These are phyloP conservation scores for Beta vulgaris DNA, from an alignment of 148 eudicot genomes.

Conservation along the genomic window DNA sequence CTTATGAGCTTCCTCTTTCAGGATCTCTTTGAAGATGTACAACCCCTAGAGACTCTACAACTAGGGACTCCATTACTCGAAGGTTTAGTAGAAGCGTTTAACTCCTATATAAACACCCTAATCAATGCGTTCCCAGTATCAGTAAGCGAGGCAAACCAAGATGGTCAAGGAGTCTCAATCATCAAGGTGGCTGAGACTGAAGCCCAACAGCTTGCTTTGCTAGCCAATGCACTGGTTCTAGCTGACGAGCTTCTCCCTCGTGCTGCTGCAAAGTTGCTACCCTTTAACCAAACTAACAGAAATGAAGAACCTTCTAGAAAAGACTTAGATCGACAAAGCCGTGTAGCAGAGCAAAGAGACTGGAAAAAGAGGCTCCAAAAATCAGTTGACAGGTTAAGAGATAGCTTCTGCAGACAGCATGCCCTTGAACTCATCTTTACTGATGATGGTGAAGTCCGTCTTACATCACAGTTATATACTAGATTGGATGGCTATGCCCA, in stretches of 20 bases:
- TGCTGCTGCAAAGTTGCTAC: conserved; percentile 52
- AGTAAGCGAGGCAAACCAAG: conserved; percentile 57
- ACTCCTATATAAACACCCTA: conserved; percentile 58
- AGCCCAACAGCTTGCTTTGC: conserved; percentile 67
- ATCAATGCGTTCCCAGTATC: conserved; percentile 73
- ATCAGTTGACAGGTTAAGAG: conserved; percentile 73
- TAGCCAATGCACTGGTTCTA: conserved; percentile 66
- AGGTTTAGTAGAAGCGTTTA: conserved; percentile 64
- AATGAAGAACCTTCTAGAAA: conserved; percentile 44
- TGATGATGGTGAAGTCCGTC: conserved; percentile 72
- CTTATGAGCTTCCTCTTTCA: conserved; percentile 16
- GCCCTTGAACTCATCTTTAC: conserved; percentile 83
- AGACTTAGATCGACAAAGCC: conserved; percentile 49
- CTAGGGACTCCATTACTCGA: conserved; percentile 57
- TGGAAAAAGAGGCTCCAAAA: conserved; percentile 67
- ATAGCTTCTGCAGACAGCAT: conserved; percentile 87
- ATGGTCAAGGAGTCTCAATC: conserved; percentile 51
- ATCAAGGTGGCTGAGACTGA: conserved; percentile 82
- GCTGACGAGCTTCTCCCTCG: conserved; percentile 86
- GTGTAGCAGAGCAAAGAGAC: conserved; percentile 73
- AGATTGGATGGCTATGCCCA: conserved; percentile 55
- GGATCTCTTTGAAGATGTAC: conserved; percentile 80
- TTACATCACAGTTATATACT: conserved; percentile 64
- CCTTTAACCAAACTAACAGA: conserved; percentile 28
- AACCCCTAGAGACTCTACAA: conserved; percentile 62